Evolutionary conservation across 331 rosid genomes (phyloP).

Genomic region (Erythrophleum ivorense): DNA sequence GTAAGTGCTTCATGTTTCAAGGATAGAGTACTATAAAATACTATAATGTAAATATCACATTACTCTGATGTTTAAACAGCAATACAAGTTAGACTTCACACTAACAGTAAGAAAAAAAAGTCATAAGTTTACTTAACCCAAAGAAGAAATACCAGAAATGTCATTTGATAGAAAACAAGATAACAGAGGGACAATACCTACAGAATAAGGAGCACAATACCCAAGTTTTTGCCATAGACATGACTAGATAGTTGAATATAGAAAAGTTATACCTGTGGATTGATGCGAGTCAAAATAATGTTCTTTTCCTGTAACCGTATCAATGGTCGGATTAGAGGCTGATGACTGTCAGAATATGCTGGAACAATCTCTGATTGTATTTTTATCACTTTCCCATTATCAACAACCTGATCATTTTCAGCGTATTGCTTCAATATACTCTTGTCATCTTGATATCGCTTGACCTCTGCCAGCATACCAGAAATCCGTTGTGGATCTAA

Average conservation of each 20-base stretch:
- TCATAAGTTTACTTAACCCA: neutral
- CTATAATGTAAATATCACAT: neutral
- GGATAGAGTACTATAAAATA: neutral
- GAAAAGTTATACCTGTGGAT: slow-evolving; percentile 74
- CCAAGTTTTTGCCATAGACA: slow-evolving; percentile 12
- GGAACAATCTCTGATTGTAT: slow-evolving; percentile 88
- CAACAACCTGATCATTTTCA: slow-evolving; percentile 92
- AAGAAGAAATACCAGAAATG: slow-evolving; percentile 9
- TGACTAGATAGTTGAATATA: slow-evolving; percentile 28
- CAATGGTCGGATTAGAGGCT: slow-evolving; percentile 81
- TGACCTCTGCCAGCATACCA: slow-evolving; percentile 88
- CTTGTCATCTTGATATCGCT: slow-evolving; percentile 92
- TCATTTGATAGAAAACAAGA: slow-evolving; percentile 24
- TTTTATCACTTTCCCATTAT: slow-evolving; percentile 85
- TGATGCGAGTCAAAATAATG: slow-evolving; percentile 94
- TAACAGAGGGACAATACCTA: slow-evolving; percentile 1
- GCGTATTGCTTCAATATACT: slow-evolving; percentile 85
- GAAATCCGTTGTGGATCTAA: slow-evolving; percentile 80
- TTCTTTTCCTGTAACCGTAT: slow-evolving; percentile 87
- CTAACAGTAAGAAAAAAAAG: neutral
- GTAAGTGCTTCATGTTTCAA: slow-evolving; percentile 4
- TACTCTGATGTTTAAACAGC: neutral
- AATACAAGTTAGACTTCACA: slow-evolving; percentile 3
- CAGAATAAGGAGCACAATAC: slow-evolving; percentile 12
- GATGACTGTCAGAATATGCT: slow-evolving; percentile 81